These are phyloP conservation scores for Chlamydomonas sp. DNA, from an alignment of 139 green algal genomes.

Conservation along the genomic window DNA sequence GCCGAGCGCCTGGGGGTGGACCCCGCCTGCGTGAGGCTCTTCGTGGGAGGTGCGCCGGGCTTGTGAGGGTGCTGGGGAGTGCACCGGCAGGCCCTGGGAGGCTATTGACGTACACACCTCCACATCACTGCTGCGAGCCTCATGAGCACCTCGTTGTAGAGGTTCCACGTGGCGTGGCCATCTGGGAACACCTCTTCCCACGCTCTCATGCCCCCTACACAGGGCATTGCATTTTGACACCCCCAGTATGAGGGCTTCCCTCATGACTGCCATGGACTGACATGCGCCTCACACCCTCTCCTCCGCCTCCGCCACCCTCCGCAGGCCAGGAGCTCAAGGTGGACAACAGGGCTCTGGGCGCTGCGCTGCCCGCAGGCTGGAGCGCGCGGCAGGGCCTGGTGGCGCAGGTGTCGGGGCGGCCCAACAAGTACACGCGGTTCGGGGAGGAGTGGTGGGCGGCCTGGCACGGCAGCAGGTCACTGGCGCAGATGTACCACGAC, in stretches of 20 bases:
- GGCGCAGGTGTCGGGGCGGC: conserved; percentile 11
- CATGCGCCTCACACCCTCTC: no score
- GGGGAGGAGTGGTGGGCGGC: conserved; percentile 24
- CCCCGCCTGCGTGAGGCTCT: conserved; percentile 35
- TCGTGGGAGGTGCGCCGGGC: conserved; percentile 39
- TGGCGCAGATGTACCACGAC: conserved; percentile 36
- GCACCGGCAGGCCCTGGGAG: neutral
- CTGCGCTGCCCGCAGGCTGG: conserved; percentile 7
- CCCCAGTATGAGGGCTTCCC: no score
- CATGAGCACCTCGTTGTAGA: no score
- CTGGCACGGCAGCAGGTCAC: conserved; percentile 18
- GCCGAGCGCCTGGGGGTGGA: conserved; percentile 34
- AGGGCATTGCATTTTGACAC: no score
- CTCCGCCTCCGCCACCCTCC: neutral
- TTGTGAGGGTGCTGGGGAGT: neutral
- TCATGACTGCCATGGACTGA: no score
- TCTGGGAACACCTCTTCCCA: no score
- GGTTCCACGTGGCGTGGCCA: no score
- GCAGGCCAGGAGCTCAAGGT: conserved; percentile 57
- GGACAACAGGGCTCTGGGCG: conserved; percentile 42
- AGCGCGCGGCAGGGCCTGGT: neutral
- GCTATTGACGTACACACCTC: neutral
- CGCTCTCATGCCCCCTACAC: no score
- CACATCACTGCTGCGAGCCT: no score
- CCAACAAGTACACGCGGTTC: conserved; percentile 54